Evolutionary conservation across 345 rosid species (phyloP).

Genomic region (thale cress (Arabidopsis thaliana)): TAIR10.1 NC_003076.8:1790501-1791000

Average conservation of each 20-base stretch:
- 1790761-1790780: slow-evolving; percentile 29
- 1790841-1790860: slow-evolving; percentile 22
- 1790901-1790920: slow-evolving; percentile 5
- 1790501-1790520: slow-evolving; percentile 70
- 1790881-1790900: slow-evolving; percentile 8
- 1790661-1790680: slow-evolving; percentile 51
- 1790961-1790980: slow-evolving; percentile 33
- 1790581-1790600: slow-evolving; percentile 69
- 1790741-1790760: not conserved
- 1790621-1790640: not conserved
- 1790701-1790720: slow-evolving; percentile 3
- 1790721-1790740: slow-evolving; percentile 24
- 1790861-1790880: slow-evolving; percentile 25
- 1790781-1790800: slow-evolving; percentile 2
- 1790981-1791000: slow-evolving; percentile 21
- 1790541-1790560: slow-evolving; percentile 86
- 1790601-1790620: not conserved
- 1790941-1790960: slow-evolving; percentile 3
- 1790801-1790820: slow-evolving; percentile 20
- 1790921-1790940: slow-evolving; percentile 23
- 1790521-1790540: slow-evolving; percentile 77
- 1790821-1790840: slow-evolving; percentile 27
- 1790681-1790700: slow-evolving; percentile 57
- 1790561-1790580: slow-evolving; percentile 81
- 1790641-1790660: not conserved